Evolutionary conservation across 2,329 filamentous ascomycete species (phyloP), one percentile per base, ranked within the genome.

Genomic region (Neobulgaria alba): DNA sequence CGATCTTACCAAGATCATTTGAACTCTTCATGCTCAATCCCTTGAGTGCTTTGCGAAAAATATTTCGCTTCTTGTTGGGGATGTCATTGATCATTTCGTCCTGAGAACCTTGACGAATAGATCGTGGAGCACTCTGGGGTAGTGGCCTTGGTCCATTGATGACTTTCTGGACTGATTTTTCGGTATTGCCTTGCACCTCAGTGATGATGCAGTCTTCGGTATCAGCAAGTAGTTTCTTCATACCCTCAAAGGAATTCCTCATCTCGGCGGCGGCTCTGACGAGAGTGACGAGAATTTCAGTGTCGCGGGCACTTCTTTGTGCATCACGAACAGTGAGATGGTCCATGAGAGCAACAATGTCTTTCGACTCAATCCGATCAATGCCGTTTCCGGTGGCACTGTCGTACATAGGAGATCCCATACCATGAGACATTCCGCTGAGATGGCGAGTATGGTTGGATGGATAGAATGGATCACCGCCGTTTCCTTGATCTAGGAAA

Each of bases 341-440:
- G 59, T 98, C 90, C 92, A 98, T 98, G 46, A 98, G 68, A 17
- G 90, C 87, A 49, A 98, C 84, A 54, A 98, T 93, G 57, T 98
- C 92, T 65, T 93, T 92, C 33, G 88, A 95, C 60, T 96, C 83
- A 38, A 98, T 96, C 35, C 82, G 75, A 51, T 96, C 89, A 38
- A 95, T 84, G 23, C 88, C 89, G 47, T 78, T 80, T 38, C 90
- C 90, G 1, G 85, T 94, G 3, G 89, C 76, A 44, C 85, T 80
- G 59, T 98, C 92, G 57, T 95, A 96, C 15, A 96, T 70, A 2
- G 90, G 89, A 20, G 88, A 92, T 3, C 72, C 73, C 75, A 95
- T 87, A 33, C 89, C 90, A 57, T 95, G 87, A 5, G 90, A 95
- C 67, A 95, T 82, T 36, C 86, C 89, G 58, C 87, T 94, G 34